Percentiles rank a stretch among this genome's conserved stretches.
Conservation (phyloP, 768 basidiomycete species). For the Phlegmacium glaucopus region DNA sequence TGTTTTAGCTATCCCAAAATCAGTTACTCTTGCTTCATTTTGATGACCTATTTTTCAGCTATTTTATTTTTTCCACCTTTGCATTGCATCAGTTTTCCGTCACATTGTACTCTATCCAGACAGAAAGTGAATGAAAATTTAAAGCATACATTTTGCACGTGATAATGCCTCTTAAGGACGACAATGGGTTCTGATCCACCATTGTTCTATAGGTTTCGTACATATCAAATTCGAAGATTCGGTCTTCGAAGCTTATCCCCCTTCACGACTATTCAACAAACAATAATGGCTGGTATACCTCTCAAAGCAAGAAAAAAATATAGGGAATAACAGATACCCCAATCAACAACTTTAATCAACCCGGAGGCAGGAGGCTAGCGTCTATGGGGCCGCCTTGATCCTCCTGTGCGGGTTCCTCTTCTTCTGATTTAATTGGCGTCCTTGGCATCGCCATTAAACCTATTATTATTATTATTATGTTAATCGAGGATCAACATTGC, state of each 20-base stretch:
- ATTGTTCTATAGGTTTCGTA: too few relatives aligned
- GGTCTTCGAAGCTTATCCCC: too few relatives aligned
- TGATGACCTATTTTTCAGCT: conserved; percentile 1
- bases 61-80: conserved; percentile 4
- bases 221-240: too few relatives aligned
- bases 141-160: too few relatives aligned
- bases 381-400: conserved; percentile 69
- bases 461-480: too few relatives aligned
- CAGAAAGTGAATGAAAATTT: too few relatives aligned
- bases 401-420: conserved; percentile 46
- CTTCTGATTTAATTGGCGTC: conserved; percentile 75
- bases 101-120: too few relatives aligned
- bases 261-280: too few relatives aligned
- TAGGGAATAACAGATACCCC: background rate
- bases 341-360: conserved; percentile 50
- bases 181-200: too few relatives aligned
- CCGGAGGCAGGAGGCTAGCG: conserved; percentile 88
- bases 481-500: conserved; percentile 2
- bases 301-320: background rate
- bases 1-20: background rate
- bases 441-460: conserved; percentile 99
- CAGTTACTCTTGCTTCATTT: background rate
- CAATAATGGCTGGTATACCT: background rate
- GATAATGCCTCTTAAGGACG: too few relatives aligned
- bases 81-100: conserved; percentile 27